Evolutionary conservation across 306 rosid genomes (phyloP), one percentile per base, ranked within the genome.

Genomic region (Arachis hypogaea): DNA sequence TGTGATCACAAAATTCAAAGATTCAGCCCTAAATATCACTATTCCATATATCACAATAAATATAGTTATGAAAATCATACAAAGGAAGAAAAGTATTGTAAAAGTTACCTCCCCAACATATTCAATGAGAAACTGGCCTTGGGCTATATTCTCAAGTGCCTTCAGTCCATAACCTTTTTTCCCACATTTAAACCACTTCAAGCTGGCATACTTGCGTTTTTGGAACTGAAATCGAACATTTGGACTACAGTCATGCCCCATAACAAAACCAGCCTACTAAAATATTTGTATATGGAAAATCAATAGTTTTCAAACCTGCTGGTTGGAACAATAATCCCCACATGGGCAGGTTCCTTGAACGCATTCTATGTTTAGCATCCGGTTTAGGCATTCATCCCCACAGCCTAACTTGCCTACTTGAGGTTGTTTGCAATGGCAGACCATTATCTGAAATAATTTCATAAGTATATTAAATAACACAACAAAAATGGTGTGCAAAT

Each of bases 131-230:
- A 95, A 95, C 66, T 83, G 82, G 72, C 99, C 98, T 86, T 82
- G 66, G 11, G 82, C 55, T 74, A 90, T 88, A 76, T 82, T 77
- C 69, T 86, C 91, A 18, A 81, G 63, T 56, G 86, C 86, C 86
- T 88, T 91, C 59, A 95, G 91, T 78, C 99, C 99, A 60, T 77
- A 92, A 79, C 99, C 99, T 77, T 95, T 95, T 84, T 88, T 95
- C 80, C 97, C 99, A 77, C 90, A 80, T 75, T 82, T 90, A 86
- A 92, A 86, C 93, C 96, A 88, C 73, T 71, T 82, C 80, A 95
- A 62, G 81, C 79, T 64, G 76, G 99, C 87, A 86, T 95, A 95
- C 60, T 79, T 85, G 59, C 89, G 96, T 71, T 87, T 92, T 79
- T 95, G 99, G 86, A 95, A 95, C 99, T 95, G 96, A 65, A 86